Base-by-base conservation (phyloP, 768 basidiomycete species). In the Phlebiopsis flavidoalba region DNA sequence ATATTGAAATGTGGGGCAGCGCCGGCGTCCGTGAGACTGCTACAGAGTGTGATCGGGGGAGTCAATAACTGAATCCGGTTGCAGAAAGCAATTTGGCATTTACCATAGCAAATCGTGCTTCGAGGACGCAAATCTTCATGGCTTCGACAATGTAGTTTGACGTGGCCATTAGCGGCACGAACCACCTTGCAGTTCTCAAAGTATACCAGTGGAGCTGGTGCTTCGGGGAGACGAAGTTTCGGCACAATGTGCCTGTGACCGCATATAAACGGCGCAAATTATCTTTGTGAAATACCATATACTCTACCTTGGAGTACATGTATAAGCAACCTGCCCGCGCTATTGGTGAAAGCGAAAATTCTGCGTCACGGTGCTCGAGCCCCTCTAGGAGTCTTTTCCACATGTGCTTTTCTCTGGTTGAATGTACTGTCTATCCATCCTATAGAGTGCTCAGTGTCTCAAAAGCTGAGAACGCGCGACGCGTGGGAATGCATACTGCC, bases 141-240 rank as follows among this genome's bases (percentile, higher is more conserved):
- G 93, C 94, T 67, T 91, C 87, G 15, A 96, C 82, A 21, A 98
- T 88, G 60, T 80, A 83, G 66, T 82, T n/a, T 85, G 33, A 98
- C 75, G 19, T n/a, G n/a, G n/a, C 95, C 95, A 72, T 96, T 93
- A 0, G 88, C 88, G 21, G 81, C 79, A 53, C 94, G 83, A 1
- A 98, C 87, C 19, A 91, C 79, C 71, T 90, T 93, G 71, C 90
- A 91, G 70, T 98, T 96, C 73, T 96, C 89, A 62, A 95, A 89
- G n/a, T 66, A 99, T 91, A n/a, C 88, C 94, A 95, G 64, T 95
- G 92, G 43, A 98, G 77, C 71, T 99, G 96, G 71, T 96, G 89
- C n/a, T 70, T 98, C 94, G 0, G 94, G n/a, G 91, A 21, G 93
- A 93, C 10, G 84, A 84, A 0, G 94, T 93, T 72, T 97, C 95